Percentiles rank a stretch among this genome's conserved stretches.
These are phyloP conservation scores for Neonothopanus nambi DNA, from an alignment of 1,284 basidiomycete species.

Conservation along the genomic window DNA sequence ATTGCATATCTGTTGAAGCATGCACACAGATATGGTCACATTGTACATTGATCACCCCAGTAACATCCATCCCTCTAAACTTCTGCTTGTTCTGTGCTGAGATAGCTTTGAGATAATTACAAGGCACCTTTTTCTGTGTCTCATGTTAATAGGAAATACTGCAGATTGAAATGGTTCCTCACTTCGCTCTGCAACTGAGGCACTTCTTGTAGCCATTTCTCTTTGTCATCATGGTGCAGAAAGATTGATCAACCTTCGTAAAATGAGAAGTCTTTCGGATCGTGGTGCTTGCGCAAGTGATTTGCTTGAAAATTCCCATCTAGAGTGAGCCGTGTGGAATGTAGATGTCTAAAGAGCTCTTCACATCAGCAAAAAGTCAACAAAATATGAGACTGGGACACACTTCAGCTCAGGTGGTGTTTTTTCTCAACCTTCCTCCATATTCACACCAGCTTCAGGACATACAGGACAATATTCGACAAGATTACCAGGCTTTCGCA, in stretches of 20 bases:
- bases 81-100: no score
- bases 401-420: conserved; percentile 12
- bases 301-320: conserved; percentile 30
- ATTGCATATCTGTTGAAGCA: conserved; percentile 24
- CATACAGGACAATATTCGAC: conserved; percentile 21
- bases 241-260: no score
- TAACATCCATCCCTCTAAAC: no score
- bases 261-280: no score
- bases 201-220: conserved; percentile 7
- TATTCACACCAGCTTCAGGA: conserved; percentile 25
- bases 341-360: conserved; percentile 21
- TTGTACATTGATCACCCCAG: conserved; percentile 26
- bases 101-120: no score
- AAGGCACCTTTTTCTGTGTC: conserved; percentile 28
- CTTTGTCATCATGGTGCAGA: conserved; percentile 5
- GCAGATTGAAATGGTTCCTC: not conserved
- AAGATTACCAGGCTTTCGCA: conserved; percentile 17
- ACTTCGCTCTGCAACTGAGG: conserved; percentile 9
- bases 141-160: not conserved
- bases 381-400: not conserved
- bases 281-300: no score
- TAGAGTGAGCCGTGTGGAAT: conserved; percentile 21
- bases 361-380: not conserved
- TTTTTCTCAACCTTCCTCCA: conserved; percentile 11
- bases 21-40: conserved; percentile 28